Evolutionary conservation across 306 rosid species (phyloP).

Genomic region (Cicer bijugum): DNA sequence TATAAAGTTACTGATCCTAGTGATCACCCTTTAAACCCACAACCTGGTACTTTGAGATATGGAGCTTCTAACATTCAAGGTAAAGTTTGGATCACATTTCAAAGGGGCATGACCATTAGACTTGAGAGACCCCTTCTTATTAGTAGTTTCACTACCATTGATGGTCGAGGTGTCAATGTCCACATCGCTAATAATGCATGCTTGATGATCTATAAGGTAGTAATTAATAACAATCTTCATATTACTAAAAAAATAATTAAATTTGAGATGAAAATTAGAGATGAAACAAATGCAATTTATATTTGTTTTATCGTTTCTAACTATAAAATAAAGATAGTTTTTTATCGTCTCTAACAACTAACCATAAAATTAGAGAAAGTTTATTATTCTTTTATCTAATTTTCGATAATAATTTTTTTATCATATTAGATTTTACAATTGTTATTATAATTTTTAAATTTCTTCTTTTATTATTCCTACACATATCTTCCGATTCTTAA

Average conservation of each 20-base stretch:
- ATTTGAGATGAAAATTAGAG: not conserved
- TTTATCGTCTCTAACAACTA: too few species aligned
- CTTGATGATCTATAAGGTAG: constrained; percentile 45
- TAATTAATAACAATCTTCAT: not conserved
- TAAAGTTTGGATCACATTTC: constrained; percentile 44
- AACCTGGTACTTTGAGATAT: constrained; percentile 42
- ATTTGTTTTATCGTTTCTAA: not conserved
- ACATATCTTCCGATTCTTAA: not conserved
- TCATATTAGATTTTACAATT: not conserved
- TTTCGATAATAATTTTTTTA: not conserved
- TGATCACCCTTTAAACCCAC: constrained; percentile 40
- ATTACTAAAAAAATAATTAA: not conserved
- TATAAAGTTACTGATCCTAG: constrained; percentile 36
- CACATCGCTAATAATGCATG: constrained; percentile 42
- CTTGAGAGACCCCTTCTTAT: constrained; percentile 40
- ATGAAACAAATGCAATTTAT: not conserved
- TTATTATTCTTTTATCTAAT: too few species aligned
- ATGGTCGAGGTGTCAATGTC: constrained; percentile 37
- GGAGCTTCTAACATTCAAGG: constrained; percentile 42
- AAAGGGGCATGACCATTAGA: constrained; percentile 43
- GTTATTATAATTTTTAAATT: not conserved
- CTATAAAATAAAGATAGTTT: too few species aligned
- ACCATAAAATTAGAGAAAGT: too few species aligned
- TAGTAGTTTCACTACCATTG: constrained; percentile 47
- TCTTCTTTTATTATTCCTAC: not conserved